Base-by-base conservation (phyloP, 202 grass and related monocot genomes). In the Carex arenaria region DNA sequence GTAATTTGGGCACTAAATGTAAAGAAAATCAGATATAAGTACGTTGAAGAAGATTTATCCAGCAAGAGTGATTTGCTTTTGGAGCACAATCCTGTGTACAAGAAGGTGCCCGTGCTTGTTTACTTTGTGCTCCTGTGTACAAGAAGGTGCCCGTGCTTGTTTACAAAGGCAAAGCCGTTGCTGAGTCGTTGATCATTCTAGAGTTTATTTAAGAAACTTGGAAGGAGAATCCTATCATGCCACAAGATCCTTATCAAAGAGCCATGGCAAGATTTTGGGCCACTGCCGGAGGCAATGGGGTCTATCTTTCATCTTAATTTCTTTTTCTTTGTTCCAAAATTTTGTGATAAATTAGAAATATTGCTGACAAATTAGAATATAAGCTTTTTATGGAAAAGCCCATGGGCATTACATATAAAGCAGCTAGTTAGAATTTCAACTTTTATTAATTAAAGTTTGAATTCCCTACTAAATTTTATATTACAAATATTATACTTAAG, bases 181-280 rank as follows among this genome's bases (percentile, higher is more conserved):
- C 85, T 0, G 85, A 89, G 20, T 92, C 88, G 4, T 61, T 40
- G 12, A 85, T 90, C 63, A 90, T 92, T 43, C 6, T 87, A 1
- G 69, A 89, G 61, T 95, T 86, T 80, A 92, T 92, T 31, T 64
- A 92, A 4, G 83, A 95, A 7, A 77, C 49, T 10, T 87, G 88
- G 73, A 85, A 57, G 26, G 1, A 74, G 22, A 62, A 82, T 64
- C 65, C 61, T 3, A 84, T 88, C 83, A 80, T 89, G 36, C 85
- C 92, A 4, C 70, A 80, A 4, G 82, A 88, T 38, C 83, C 85
- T 52, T 56, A 88, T 56, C 9, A 80, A 17, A 82, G 83, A n/a
- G 87, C 83, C 80, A 80, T 84, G 68, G 83, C 89, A 5, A 86
- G 85, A 63, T 89, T 88, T 67, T 88, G 82, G 54, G 67, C 78